Evolutionary conservation across 345 rosid genomes (phyloP).

Genomic region (Heritiera littoralis): DNA sequence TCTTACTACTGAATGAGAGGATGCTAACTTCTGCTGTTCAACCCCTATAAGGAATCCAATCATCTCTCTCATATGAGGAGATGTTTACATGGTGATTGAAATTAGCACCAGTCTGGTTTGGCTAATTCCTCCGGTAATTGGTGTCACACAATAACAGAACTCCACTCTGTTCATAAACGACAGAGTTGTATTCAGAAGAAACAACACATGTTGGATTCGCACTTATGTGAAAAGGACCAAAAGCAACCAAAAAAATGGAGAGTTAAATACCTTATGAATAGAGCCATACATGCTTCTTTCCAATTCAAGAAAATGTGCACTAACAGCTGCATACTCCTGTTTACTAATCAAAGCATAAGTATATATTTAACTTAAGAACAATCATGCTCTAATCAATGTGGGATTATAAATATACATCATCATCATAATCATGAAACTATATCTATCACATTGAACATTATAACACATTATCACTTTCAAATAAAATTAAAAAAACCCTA

Average conservation of each 20-base stretch:
- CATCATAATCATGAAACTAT: not conserved
- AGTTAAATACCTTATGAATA: constrained; percentile 1
- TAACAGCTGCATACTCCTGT: constrained; percentile 76
- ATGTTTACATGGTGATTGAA: constrained; percentile 28
- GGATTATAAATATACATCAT: not conserved
- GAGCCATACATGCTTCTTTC: constrained; percentile 50
- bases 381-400: not conserved
- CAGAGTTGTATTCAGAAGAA: constrained; percentile 34
- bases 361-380: not conserved
- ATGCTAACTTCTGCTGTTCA: too few relatives aligned
- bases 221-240: constrained; percentile 34
- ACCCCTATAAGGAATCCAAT: constrained; percentile 34
- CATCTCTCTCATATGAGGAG: constrained; percentile 38
- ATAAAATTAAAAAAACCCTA: not conserved
- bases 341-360: constrained; percentile 31
- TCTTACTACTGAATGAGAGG: constrained; percentile 25
- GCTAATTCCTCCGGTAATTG: constrained; percentile 59
- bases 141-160: constrained; percentile 53
- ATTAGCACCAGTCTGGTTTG: constrained; percentile 48
- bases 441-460: not conserved
- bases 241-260: not conserved
- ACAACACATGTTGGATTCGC: constrained; percentile 35
- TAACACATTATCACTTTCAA: not conserved
- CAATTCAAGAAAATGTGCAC: constrained; percentile 62
- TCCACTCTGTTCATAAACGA: constrained; percentile 34